Evolutionary conservation across 306 rosid genomes (phyloP), one percentile per base, ranked within the genome.

Genomic region (Vicia villosa): DNA sequence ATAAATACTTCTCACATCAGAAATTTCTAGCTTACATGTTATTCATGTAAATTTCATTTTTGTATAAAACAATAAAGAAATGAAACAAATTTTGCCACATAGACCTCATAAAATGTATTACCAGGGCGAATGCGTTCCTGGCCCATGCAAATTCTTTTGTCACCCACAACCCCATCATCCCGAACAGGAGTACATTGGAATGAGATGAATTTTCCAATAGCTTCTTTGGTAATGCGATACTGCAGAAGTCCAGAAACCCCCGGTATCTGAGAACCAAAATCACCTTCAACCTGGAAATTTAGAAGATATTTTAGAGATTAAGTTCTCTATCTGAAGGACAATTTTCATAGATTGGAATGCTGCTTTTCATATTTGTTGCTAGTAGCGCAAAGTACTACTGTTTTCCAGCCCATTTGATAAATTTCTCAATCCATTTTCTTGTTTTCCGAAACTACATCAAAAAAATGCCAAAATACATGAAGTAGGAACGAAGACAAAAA

Each of bases 111-210:
- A 80, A 78, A 80, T 14, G 68, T 61, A 43, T 82, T 91, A 95
- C 99, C 99, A 32, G 99, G 89, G 68, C 91, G 91, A 75, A 91
- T 57, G 13, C 86, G 82, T 77, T 95, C 97, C 80, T 86, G 96
- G 8, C 95, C 95, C 78, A 72, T 80, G 84, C 95, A 87, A 55
- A 81, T 89, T 86, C 83, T 83, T 65, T 83, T 76, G 66, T 85
- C 88, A 50, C 97, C 99, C 14, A 83, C 74, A 69, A 82, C 81
- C 60, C 95, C 97, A 86, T 95, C 99, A 75, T 95, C 97, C 13
- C 99, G 97, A 42, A 88, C 86, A 8, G 99, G 99, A 66, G 95
- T 89, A 74, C 97, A 95, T 64, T 84, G 91, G 82, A 95, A 95
- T 56, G 99, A 91, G 78, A 95, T 69, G 56, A 82, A 91, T 81